Base-by-base conservation (phyloP, 2,329 filamentous ascomycete species). In the Neocatenulostroma microsporum region DNA sequence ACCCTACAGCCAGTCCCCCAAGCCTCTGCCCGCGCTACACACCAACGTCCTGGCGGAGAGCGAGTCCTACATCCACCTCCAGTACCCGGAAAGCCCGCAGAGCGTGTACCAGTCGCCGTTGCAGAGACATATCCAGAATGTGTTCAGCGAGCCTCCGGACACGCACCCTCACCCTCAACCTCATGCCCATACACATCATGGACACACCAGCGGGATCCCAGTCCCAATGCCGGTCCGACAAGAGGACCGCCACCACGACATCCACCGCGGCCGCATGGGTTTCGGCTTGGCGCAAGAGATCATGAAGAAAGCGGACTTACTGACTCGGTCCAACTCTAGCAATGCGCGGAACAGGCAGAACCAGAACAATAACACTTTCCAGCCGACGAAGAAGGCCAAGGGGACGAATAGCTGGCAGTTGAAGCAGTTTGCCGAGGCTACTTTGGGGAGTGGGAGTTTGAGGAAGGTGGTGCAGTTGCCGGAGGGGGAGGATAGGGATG, bases 391-490 rank as follows among this genome's bases (percentile, higher is more conserved):
- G 45, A 69, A 80, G 28, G 82, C 81, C 56, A 93, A 91, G 62
- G 87, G 88, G 40, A 93, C 86, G 36, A 84, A 78, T 52, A 93
- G 75, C 62, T 94, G 94, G 69, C 91, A 96, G 66, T 72, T 98
- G 51, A 82, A 91, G 63, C 91, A 98, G 63, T 98, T 96, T 72
- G 91, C 91, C 35, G 93, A 98, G 63, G 91, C 93, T 30, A 98
- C 91, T 9, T 73, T 98, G 25, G 91, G 91, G 23, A 93, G 87
- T 51, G 91, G 91, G 32, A 95, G 88, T 64, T 67, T 98, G 65
- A 78, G 87, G 55, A 96, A 98, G 69, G 87, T 94, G 19, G 91
- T 98, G 49, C 94, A 89, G 70, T 71, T 98, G 44, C 91, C 93
- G 11, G 93, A 98, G 58, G 91, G 93, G 41, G 91, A 98, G 60